Evolutionary conservation across 1,284 basidiomycete species (phyloP), one percentile per base, ranked within the genome.

Genomic region (Malassezia vespertilionis): DNA sequence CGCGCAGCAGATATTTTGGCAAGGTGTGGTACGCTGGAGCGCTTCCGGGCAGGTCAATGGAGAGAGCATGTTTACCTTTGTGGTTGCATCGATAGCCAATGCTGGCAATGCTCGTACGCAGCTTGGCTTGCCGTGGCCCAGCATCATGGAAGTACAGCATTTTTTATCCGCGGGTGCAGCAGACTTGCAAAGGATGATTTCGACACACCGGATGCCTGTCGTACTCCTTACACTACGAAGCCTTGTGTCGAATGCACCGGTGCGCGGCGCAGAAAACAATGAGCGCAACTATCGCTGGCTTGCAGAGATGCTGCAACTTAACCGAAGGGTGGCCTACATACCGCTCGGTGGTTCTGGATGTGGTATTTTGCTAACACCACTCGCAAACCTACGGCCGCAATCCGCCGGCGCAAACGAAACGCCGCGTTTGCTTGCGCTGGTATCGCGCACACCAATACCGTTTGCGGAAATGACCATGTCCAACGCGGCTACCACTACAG

Each of bases 261-360:
- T 44, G 17, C 35, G 20, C 6, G 41, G 41, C 17, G 45, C 60
- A 2, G 60, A 62, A 18, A 50, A 53, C 50, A 64, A 64, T 20
- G 39, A 40, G 15, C 40, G 54, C n/a, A 64, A 62, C 60, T 64
- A 64, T 40, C 28, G 44, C 5, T 54, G 36, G 28, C 48, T 64
- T 4, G 55, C 58, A 2, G 44, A 44, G 37, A 58, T 55, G 35
- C 46, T 64, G 18, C 56, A 62, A 20, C 54, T 52, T 8, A 58
- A 62, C 33, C 57, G 58, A 47, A 53, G 60, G 33, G 60, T 54
- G 32, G 62, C 62, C 2, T 62, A 54, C 30, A 51, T 64, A 3
- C 34, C 55, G n/a, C 58, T 60, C 38, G 58, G 47, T 20, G 51
- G 30, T 15, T 44, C 57, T 1, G 57, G 52, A 0, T 57, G 55